These are phyloP conservation scores for Arthrobotrys conoides DNA, from an alignment of 2,329 filamentous ascomycete genomes.

Conservation along the genomic window DNA sequence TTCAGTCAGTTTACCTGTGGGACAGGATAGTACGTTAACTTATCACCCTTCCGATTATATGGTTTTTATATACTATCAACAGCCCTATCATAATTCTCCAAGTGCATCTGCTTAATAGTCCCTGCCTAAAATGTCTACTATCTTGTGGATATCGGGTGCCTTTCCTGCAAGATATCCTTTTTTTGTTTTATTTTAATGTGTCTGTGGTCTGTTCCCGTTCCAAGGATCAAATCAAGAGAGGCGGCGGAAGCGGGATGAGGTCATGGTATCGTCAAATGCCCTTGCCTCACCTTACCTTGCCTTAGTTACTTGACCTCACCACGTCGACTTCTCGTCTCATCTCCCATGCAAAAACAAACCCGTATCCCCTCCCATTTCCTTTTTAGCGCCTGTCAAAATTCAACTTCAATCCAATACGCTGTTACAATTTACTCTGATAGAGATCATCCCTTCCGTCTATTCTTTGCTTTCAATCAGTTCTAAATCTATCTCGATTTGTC, in stretches of 20 bases:
- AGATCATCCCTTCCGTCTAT: background rate
- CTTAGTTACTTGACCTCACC: conserved; percentile 1
- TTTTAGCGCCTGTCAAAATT: conserved; percentile 2
- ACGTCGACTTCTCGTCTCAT: background rate
- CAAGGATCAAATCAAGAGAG: conserved; percentile 6
- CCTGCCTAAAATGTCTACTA: background rate
- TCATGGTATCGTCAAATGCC: conserved; percentile 59
- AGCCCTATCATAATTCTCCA: conserved; percentile 6
- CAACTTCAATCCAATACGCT: background rate
- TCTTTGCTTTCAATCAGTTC: background rate
- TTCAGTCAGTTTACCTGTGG: conserved; percentile 60
- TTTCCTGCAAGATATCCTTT: background rate
- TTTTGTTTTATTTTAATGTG: background rate
- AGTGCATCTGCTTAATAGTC: background rate
- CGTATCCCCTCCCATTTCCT: conserved; percentile 3
- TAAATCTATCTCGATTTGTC: background rate
- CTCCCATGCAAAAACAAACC: conserved; percentile 19
- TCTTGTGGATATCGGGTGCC: background rate
- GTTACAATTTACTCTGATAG: background rate
- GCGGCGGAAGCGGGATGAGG: conserved; percentile 48
- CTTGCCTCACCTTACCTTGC: conserved; percentile 52
- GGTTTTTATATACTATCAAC: conserved; percentile 18
- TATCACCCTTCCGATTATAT: background rate
- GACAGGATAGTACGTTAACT: conserved; percentile 59
- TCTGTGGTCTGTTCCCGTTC: conserved; percentile 2